These are phyloP conservation scores for Thuidium tamariscinum DNA, from an alignment of 225 moss, liverwort and hornwort species.

Conservation along the genomic window DNA sequence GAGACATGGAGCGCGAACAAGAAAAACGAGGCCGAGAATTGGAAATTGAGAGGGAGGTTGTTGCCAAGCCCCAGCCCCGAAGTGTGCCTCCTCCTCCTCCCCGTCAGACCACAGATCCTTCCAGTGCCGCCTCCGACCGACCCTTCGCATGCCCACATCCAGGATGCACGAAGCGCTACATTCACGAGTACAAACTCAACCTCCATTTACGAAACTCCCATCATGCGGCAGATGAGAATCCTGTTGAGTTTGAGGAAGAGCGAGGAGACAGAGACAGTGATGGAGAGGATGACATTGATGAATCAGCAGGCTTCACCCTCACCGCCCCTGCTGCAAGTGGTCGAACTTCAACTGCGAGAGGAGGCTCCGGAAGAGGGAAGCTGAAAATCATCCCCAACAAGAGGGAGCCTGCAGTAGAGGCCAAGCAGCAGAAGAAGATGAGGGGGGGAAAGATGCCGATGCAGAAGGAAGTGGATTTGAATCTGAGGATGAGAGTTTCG, in stretches of 20 bases:
- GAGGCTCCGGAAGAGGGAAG: slow-evolving; percentile 67
- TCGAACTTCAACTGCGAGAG: slow-evolving; percentile 4
- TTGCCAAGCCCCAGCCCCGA: background rate
- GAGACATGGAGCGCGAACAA: slow-evolving; percentile 23
- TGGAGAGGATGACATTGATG: slow-evolving; percentile 73
- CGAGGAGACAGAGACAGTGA: slow-evolving; percentile 46
- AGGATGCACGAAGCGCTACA: slow-evolving; percentile 82
- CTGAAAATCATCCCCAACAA: slow-evolving; percentile 57
- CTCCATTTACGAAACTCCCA: slow-evolving; percentile 87
- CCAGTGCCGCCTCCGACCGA: background rate
- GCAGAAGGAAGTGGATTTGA: slow-evolving; percentile 36
- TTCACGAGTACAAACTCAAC: slow-evolving; percentile 92
- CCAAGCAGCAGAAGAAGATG: slow-evolving; percentile 54
- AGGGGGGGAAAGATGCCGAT: background rate
- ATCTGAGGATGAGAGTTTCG: slow-evolving; percentile 28
- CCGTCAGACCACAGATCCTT: background rate
- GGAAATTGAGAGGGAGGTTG: slow-evolving; percentile 25
- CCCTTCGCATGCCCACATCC: slow-evolving; percentile 75
- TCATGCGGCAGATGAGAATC: slow-evolving; percentile 36
- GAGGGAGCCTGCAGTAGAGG: slow-evolving; percentile 21
- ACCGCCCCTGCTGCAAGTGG: slow-evolving; percentile 7
- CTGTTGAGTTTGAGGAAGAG: slow-evolving; percentile 22
- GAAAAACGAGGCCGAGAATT: slow-evolving; percentile 1
- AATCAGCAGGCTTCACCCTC: slow-evolving; percentile 35
- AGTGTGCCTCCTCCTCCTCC: slow-evolving; percentile 24